These are phyloP conservation scores for Trifolium fragiferum DNA, from an alignment of 306 rosid species.

Conservation along the genomic window DNA sequence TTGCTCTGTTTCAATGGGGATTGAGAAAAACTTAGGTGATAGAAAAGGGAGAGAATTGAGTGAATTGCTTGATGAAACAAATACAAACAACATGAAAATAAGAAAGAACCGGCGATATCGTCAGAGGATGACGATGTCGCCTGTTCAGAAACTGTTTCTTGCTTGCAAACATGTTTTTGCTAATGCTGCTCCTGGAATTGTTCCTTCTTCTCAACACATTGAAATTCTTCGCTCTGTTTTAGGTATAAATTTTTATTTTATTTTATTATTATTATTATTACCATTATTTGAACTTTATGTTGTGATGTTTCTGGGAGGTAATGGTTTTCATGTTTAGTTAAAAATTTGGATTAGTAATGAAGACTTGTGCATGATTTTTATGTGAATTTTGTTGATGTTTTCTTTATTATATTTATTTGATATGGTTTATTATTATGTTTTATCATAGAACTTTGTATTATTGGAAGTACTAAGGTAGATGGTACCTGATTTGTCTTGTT, in stretches of 20 bases:
- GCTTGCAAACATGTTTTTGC: conserved; percentile 74
- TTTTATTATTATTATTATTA: background rate
- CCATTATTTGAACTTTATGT: background rate
- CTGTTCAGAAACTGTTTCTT: conserved; percentile 67
- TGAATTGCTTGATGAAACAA: conserved; percentile 59
- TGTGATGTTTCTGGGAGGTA: background rate
- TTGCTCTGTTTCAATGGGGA: conserved; percentile 64
- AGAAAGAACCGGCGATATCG: conserved; percentile 64
- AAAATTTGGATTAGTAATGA: background rate
- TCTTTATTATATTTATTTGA: background rate
- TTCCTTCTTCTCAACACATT: conserved; percentile 69
- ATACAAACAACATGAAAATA: conserved; percentile 49
- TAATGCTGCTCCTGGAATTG: conserved; percentile 49
- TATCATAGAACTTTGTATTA: background rate
- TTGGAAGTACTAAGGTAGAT: background rate
- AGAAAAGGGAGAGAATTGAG: conserved; percentile 54
- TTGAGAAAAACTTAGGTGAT: conserved; percentile 55
- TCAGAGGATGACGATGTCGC: conserved; percentile 55
- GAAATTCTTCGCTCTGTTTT: conserved; percentile 66
- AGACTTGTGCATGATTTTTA: conserved; percentile 4
- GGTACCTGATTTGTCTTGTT: background rate
- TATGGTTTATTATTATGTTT: conserved; percentile 3
- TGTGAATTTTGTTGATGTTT: background rate
- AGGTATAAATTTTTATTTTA: conserved; percentile 45
- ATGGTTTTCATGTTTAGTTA: conserved; percentile 17